Base-by-base conservation (phyloP, 1,284 basidiomycete genomes). In the Kwoniella shivajii region DNA sequence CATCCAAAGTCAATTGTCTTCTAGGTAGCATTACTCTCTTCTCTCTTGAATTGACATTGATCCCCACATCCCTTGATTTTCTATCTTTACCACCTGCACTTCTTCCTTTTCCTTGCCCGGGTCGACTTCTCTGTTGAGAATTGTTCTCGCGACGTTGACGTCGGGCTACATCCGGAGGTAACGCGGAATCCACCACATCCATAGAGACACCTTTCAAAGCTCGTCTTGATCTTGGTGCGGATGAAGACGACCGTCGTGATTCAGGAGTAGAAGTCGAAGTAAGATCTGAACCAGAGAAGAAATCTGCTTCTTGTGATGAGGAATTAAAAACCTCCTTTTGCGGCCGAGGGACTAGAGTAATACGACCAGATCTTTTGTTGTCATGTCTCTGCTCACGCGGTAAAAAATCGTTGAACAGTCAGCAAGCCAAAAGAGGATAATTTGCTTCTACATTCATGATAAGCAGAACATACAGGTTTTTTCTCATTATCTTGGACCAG, bases 101-200 rank as follows among this genome's bases (percentile, higher is more conserved):
- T 22, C 42, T 29, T 34, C 43, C 27, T n/a, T n/a, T 43, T 3
- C 37, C 45, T 33, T 49, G 50, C 20, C 43, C 42, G 18, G n/a
- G 29, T 39, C 24, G 24, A 38, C 20, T 41, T 38, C 41, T 30
- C 2, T 31, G 31, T 22, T n/a, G 11, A 3, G 3, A n/a, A 3
- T 20, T 24, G 10, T 34, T 37, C 11, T 44, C 47, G 10, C 39
- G 13, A 36, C 54, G 38, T 36, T 56, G 48, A 27, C 58, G 48
- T 36, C 58, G 49, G 9, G 34, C 13, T 7, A 60, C 54, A 56
- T 60, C 58, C 16, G 58, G 55, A 18, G 59, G 59, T 36, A 61
- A 38, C 11, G 45, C 7, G 1, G 45, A 47, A 36, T 46, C 22
- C 1, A 60, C 48, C 6, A 60, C 29, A 30, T 60, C 59, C 37